Evolutionary conservation across 2,329 filamentous ascomycete genomes (phyloP).

Genomic region (Ophiostoma ulmi): DNA sequence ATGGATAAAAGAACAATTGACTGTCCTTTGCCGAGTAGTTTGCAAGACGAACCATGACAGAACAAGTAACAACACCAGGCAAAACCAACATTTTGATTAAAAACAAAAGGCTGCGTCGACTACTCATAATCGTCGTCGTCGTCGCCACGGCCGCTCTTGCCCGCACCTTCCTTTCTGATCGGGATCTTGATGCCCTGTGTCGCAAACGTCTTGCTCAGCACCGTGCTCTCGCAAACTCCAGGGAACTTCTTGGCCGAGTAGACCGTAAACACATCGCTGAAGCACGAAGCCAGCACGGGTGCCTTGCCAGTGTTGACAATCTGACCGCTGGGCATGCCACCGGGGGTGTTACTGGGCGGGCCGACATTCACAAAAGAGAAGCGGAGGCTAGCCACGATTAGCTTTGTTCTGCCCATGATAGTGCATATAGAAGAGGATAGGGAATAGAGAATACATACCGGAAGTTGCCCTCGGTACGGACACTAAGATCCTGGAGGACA

Average conservation of each 20-base stretch:
- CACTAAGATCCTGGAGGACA: constrained; percentile 88
- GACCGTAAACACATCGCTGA: constrained; percentile 85
- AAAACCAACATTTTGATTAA: not conserved
- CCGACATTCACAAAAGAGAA: constrained; percentile 84
- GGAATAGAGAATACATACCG: constrained; percentile 51
- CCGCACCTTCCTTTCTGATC: constrained; percentile 74
- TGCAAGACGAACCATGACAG: not conserved
- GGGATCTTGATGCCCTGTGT: constrained; percentile 94
- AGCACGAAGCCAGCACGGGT: constrained; percentile 77
- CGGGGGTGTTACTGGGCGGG: constrained; percentile 38
- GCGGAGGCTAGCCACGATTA: constrained; percentile 44
- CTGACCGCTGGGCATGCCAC: constrained; percentile 34
- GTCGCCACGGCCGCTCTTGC: constrained; percentile 51
- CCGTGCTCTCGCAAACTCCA: constrained; percentile 89
- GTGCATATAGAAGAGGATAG: not conserved
- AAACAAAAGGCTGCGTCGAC: not conserved
- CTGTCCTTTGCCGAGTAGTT: not conserved
- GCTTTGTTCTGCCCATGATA: constrained; percentile 18
- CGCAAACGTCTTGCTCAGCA: constrained; percentile 87
- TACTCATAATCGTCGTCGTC: constrained; percentile 36
- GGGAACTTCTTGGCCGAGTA: constrained; percentile 98
- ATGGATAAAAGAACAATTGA: not conserved
- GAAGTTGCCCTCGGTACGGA: constrained; percentile 86
- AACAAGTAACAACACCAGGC: not conserved
- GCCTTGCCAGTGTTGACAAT: constrained; percentile 69